phyloP scores from a whole-genome alignment of 768 basidiomycete species.

The Rhizopogon roseolus region DNA sequence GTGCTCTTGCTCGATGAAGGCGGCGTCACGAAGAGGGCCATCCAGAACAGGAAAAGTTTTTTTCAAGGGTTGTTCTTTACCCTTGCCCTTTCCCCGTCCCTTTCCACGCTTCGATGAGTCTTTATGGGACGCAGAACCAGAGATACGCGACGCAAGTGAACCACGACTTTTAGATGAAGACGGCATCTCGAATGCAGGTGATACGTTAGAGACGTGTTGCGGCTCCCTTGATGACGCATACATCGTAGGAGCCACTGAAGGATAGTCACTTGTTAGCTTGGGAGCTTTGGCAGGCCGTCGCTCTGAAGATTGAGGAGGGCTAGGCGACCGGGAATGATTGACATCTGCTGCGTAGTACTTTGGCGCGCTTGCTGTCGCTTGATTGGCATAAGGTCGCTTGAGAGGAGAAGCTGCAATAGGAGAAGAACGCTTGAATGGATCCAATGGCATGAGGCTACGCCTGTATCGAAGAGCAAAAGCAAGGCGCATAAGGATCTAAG shows the following conservation, averaged over 20 bases:
- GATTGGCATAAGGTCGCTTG: conserved; percentile 47
- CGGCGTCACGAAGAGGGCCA: conserved; percentile 33
- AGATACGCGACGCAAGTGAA: conserved; percentile 1
- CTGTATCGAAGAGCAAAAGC: conserved; percentile 41
- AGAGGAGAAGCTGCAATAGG: conserved; percentile 20
- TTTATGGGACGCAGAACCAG: neutral
- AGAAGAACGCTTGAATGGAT: conserved; percentile 27
- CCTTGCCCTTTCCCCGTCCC: neutral
- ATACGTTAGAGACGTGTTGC: conserved; percentile 10
- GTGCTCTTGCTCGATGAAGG: conserved; percentile 25
- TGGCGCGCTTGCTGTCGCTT: conserved; percentile 22
- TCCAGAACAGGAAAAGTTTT: conserved; percentile 10
- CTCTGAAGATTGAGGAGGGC: neutral
- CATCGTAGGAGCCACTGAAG: neutral
- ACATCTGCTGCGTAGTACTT: conserved; percentile 23
- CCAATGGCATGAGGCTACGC: conserved; percentile 58
- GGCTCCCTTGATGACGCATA: conserved; percentile 3
- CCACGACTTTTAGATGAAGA: conserved; percentile 18
- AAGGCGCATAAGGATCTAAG: conserved; percentile 43
- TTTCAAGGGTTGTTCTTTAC: neutral
- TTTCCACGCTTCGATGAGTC: neutral
- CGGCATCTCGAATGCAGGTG: conserved; percentile 23
- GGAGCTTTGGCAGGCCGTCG: conserved; percentile 15
- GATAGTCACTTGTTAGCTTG: conserved; percentile 1
- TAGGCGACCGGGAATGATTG: conserved; percentile 2